Base-by-base conservation (phyloP, 768 basidiomycete genomes). In the Russula sp. region DNA sequence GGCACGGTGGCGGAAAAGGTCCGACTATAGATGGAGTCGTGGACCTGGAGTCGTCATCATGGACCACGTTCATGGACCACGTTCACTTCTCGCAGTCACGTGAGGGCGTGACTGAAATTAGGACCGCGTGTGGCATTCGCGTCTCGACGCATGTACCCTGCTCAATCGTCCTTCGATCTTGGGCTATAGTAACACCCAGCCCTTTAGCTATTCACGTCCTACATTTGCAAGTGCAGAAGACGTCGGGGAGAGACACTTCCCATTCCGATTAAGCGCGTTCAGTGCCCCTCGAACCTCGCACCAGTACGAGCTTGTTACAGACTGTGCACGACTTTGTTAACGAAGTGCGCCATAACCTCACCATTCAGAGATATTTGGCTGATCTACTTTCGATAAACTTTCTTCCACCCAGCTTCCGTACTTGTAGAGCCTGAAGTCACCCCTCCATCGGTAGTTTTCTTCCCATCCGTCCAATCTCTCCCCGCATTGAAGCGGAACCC, bases 331-430 rank as follows among this genome's bases (percentile, higher is more conserved):
- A 59, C 32, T 24, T 34, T 20, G 24, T 64, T 48, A 24, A 20
- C 20, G 44, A 44, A 30, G 63, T 59, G 57, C 51, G 63, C 34
- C 46, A 11, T 63, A 14, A 26, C 32, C 11, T 52, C 30, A 46
- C 28, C 24, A 8, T 24, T n/a, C n/a, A n/a, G 32, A 28, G 13
- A 50, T 48, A 30, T 28, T 20, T 28, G 16, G 20, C 28, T n/a
- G 14, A 58, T 36, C 20, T 52, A 46, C 22, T 44, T 54, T 44
- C 48, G 34, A 34, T 14, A 13, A 18, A 36, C 24, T 28, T 11
- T 26, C 60, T 46, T 20, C 10, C 22, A 48, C 6, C 18, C 44
- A 28, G 48, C n/a, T 38, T 32, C 24, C 11, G 11, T 44, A 38
- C 28, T 18, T 20, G 49, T 34, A 48, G 8, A 20, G 3, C 24